Base-by-base conservation (phyloP, 78 protist genomes). In the Bigelowiella natans region DNA sequence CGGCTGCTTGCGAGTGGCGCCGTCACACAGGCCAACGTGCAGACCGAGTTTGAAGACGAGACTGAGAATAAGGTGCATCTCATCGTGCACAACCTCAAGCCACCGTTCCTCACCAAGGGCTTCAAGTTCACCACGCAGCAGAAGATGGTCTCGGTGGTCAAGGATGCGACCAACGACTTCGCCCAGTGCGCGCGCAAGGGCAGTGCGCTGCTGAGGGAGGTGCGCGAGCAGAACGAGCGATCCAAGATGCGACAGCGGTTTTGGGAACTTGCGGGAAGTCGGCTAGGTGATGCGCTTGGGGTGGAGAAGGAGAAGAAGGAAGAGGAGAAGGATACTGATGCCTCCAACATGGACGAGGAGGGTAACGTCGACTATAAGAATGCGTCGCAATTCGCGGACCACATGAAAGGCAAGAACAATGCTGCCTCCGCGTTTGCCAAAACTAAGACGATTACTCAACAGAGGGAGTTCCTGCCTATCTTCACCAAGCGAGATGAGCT, bases 401-500 rank as follows among this genome's bases (percentile, higher is more conserved):
- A 51, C 18, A 51, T 51, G 73, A 51, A 51, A 51, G 73, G 73
- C 73, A 51, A 51, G 18, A 51, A 7, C 18, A 7, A 51, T 26
- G 98, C 96, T 0, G 86, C 63, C 36, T 83, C 94, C 2, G 96
- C 93, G n/a, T 96, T 97, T 84, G 91, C 98, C n/a, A 38, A 36
- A 51, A 84, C 88, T 18, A 95, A 95, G 90, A 95, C 96, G 3
- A 89, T 98, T 39, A 39, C 31, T 31, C 91, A 98, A 90, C 99
- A 98, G 93, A 93, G 99, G 30, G 94, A 96, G 87, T 94, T n/a
- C 31, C 93, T 98, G 38, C 99, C 99, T 38, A 88, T 98, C 11
- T 98, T 39, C 92, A 38, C 82, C 0, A 91, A 90, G 82, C 86
- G 98, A 3, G 39, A 87, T 0, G 95, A 97, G 86, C 11, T 83